Evolutionary conservation across 495 filamentous ascomycete species (phyloP).

Genomic region (Neurospora terricola): DNA sequence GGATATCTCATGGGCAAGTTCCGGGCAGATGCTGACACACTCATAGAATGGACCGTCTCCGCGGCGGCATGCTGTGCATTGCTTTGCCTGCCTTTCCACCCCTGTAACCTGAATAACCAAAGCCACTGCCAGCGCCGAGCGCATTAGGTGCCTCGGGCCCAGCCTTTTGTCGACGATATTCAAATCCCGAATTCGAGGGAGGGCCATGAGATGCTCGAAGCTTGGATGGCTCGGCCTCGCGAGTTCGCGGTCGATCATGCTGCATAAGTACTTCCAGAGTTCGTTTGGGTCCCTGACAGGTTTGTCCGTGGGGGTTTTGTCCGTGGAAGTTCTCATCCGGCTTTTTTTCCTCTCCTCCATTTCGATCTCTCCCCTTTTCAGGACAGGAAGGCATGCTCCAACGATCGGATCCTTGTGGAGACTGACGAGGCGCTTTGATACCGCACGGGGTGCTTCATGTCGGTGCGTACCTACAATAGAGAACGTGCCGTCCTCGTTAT

Average conservation of each 20-base stretch:
- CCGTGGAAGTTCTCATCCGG: not conserved
- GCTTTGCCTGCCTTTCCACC: not conserved
- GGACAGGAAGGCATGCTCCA: not conserved
- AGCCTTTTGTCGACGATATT: not conserved
- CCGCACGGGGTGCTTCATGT: not conserved
- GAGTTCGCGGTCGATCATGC: not conserved
- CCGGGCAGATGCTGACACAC: not conserved
- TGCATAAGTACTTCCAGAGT: not conserved
- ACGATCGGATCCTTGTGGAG: not conserved
- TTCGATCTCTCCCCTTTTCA: not conserved
- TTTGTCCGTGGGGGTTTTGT: not conserved
- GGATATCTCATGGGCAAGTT: not conserved
- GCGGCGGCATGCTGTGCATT: not conserved
- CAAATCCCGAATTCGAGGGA: not conserved
- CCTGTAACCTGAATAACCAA: not conserved
- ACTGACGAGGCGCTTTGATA: not conserved
- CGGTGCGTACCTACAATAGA: constrained; percentile 7
- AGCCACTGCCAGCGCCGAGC: not conserved
- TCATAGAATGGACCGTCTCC: not conserved
- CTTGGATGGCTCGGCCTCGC: not conserved
- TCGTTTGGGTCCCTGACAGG: not conserved
- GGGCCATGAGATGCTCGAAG: not conserved
- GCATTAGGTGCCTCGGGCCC: not conserved
- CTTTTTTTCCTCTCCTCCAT: not conserved
- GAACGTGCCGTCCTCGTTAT: constrained; percentile 30